These are phyloP conservation scores for Elongisporangium senticosum DNA, from an alignment of 352 stramenopile genomes.

Conservation along the genomic window DNA sequence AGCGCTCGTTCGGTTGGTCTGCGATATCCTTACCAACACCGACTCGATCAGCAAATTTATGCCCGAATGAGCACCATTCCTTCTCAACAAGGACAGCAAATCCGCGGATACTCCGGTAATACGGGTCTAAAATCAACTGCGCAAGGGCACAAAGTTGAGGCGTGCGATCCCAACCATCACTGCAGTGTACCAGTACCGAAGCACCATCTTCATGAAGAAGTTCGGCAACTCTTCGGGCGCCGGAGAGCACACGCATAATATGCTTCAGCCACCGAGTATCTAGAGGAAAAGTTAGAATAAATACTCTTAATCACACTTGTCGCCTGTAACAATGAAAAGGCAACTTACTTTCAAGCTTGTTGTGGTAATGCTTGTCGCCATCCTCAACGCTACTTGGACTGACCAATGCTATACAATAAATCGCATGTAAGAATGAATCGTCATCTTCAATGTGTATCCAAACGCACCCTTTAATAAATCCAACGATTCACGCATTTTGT, in stretches of 20 bases:
- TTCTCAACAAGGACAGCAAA: conserved; percentile 84
- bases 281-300: conserved; percentile 13
- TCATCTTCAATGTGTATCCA: not conserved
- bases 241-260: conserved; percentile 86
- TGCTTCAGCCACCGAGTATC: conserved; percentile 96
- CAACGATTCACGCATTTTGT: conserved; percentile 96
- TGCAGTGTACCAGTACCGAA: conserved; percentile 82
- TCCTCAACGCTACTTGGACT: conserved; percentile 80
- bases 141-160: conserved; percentile 75
- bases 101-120: conserved; percentile 80
- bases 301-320: not conserved
- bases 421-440: conserved; percentile 4
- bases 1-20: conserved; percentile 78
- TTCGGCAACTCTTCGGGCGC: conserved; percentile 62
- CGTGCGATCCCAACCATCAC: conserved; percentile 85
- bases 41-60: conserved; percentile 86
- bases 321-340: conserved; percentile 1
- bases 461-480: conserved; percentile 72
- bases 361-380: conserved; percentile 86
- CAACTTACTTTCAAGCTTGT: conserved; percentile 72
- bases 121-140: conserved; percentile 82
- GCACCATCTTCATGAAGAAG: conserved; percentile 82
- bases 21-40: conserved; percentile 75
- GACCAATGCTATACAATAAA: conserved; percentile 48
- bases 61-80: conserved; percentile 86